Evolutionary conservation across 768 basidiomycete species (phyloP).

Genomic region (Leccinum variicolor): DNA sequence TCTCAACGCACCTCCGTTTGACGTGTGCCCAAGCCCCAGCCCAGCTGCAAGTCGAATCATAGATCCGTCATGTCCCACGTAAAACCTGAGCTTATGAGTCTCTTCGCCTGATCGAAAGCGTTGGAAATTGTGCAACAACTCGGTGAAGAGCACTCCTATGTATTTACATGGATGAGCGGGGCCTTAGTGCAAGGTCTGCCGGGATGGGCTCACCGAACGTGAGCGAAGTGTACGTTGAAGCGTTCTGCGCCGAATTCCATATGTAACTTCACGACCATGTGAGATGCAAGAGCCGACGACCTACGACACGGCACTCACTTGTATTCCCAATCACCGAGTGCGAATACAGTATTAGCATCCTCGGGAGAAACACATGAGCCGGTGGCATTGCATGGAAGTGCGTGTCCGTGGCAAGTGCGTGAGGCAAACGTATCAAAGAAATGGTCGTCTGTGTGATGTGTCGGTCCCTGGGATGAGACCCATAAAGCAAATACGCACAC

Average conservation of each 20-base stretch:
- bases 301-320: slow-evolving; percentile 30
- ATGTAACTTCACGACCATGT: slow-evolving; percentile 37
- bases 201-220: slow-evolving; percentile 36
- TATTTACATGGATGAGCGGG: background rate
- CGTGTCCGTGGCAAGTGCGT: slow-evolving; percentile 40
- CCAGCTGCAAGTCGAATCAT: slow-evolving; percentile 40
- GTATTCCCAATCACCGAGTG: slow-evolving; percentile 61
- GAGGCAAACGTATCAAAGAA: slow-evolving; percentile 53
- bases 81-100: slow-evolving; percentile 36
- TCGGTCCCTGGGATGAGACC: background rate
- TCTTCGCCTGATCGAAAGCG: slow-evolving; percentile 33
- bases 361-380: slow-evolving; percentile 40
- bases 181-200: background rate
- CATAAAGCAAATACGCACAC: slow-evolving; percentile 33
- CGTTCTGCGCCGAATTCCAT: slow-evolving; percentile 45
- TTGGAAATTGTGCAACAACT: slow-evolving; percentile 40
- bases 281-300: background rate
- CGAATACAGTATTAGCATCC: slow-evolving; percentile 50
- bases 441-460: slow-evolving; percentile 30
- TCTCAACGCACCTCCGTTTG: slow-evolving; percentile 28
- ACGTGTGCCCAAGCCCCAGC: slow-evolving; percentile 36
- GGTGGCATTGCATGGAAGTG: slow-evolving; percentile 41
- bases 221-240: slow-evolving; percentile 41
- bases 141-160: slow-evolving; percentile 44
- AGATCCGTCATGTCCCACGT: slow-evolving; percentile 48